Percentiles rank a stretch among this genome's conserved stretches.
Evolutionary conservation across 208 protist species (phyloP).

Genomic region (Crithidia fasciculata): DNA sequence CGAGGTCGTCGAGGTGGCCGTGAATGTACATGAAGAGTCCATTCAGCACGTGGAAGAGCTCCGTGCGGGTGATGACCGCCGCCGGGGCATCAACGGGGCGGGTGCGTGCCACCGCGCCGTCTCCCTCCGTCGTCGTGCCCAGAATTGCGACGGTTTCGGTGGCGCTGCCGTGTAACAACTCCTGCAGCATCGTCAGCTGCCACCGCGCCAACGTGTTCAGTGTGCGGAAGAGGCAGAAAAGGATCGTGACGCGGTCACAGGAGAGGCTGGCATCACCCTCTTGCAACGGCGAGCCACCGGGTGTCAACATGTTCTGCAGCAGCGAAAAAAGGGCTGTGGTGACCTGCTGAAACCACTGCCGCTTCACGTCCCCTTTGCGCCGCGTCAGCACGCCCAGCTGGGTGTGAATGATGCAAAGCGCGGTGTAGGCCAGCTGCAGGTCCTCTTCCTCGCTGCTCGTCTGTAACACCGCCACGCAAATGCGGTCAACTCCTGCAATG

Average conservation of each 20-base stretch:
- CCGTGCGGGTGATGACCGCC: slow-evolving; percentile 62
- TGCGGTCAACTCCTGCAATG: slow-evolving; percentile 55
- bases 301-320: slow-evolving; percentile 77
- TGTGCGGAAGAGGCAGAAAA: slow-evolving; percentile 73
- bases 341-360: slow-evolving; percentile 54
- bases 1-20: slow-evolving; percentile 56
- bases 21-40: slow-evolving; percentile 74
- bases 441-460: slow-evolving; percentile 53
- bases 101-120: slow-evolving; percentile 8
- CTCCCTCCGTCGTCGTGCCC: slow-evolving; percentile 21
- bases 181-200: slow-evolving; percentile 71
- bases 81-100: slow-evolving; percentile 10
- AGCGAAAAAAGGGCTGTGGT: slow-evolving; percentile 70
- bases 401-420: slow-evolving; percentile 58
- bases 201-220: slow-evolving; percentile 83
- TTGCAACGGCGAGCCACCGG: slow-evolving; percentile 38
- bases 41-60: slow-evolving; percentile 79
- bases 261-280: slow-evolving; percentile 33
- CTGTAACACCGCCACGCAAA: slow-evolving; percentile 69
- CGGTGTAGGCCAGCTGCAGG: slow-evolving; percentile 62
- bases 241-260: slow-evolving; percentile 48
- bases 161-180: slow-evolving; percentile 57
- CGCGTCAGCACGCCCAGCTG: slow-evolving; percentile 51
- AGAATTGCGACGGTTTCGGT: slow-evolving; percentile 13
- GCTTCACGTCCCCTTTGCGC: slow-evolving; percentile 53